Conservation (phyloP, 2,329 filamentous ascomycete species). For the Cladosporium sp. region DNA sequence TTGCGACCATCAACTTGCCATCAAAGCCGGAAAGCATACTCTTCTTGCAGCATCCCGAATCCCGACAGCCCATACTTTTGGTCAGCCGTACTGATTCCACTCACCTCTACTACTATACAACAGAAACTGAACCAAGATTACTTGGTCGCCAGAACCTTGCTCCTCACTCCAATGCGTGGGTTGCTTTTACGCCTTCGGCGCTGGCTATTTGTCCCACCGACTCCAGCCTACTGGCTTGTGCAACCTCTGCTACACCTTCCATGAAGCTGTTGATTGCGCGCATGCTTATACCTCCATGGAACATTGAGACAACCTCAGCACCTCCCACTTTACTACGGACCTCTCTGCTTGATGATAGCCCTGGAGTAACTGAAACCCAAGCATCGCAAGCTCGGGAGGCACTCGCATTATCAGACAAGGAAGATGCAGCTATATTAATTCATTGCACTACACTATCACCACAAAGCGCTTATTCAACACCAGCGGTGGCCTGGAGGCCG, state of each 20-base stretch:
- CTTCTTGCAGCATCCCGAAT: slow-evolving; percentile 50
- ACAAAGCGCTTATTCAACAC: slow-evolving; percentile 62
- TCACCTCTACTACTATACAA: slow-evolving; percentile 54
- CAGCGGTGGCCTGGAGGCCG: slow-evolving; percentile 58
- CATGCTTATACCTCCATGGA: slow-evolving; percentile 47
- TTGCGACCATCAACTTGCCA: slow-evolving; percentile 40
- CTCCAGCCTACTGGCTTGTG: slow-evolving; percentile 53
- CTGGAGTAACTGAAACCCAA: slow-evolving; percentile 38
- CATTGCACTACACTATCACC: slow-evolving; percentile 58
- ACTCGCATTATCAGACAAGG: slow-evolving; percentile 50
- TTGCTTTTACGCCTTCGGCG: slow-evolving; percentile 58
- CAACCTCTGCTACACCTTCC: slow-evolving; percentile 57
- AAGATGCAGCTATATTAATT: slow-evolving; percentile 57
- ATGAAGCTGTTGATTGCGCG: slow-evolving; percentile 60
- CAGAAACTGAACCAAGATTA: slow-evolving; percentile 34
- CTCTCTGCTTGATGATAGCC: slow-evolving; percentile 24
- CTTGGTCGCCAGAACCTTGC: slow-evolving; percentile 58
- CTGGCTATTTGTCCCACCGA: slow-evolving; percentile 55
- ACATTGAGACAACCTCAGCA: slow-evolving; percentile 12
- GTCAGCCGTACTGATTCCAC: slow-evolving; percentile 56
- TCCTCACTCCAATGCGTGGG: slow-evolving; percentile 61
- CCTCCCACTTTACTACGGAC: slow-evolving; percentile 14
- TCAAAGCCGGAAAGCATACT: slow-evolving; percentile 56
- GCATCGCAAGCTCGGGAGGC: slow-evolving; percentile 50
- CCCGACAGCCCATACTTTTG: slow-evolving; percentile 46